These are phyloP conservation scores for Kockiozyma suomiensis DNA, from an alignment of 805 yeast genomes.

Conservation along the genomic window DNA sequence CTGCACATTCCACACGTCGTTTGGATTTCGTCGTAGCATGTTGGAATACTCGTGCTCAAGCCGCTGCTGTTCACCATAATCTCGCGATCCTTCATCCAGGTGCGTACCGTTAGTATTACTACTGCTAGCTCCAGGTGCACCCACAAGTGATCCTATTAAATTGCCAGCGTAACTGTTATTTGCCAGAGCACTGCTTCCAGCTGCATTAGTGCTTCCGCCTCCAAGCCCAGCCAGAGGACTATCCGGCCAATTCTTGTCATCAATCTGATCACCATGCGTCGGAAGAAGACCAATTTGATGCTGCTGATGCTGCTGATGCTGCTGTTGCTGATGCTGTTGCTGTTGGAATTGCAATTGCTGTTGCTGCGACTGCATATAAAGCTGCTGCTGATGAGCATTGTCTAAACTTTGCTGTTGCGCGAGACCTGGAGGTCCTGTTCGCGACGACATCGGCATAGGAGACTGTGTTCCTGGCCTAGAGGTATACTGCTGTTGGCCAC, in stretches of 20 bases:
- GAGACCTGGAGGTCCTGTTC: conserved; percentile 22
- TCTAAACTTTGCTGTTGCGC: conserved; percentile 7
- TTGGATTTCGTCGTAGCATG: conserved; percentile 9
- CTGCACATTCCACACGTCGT: conserved; percentile 5
- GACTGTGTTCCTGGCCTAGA: conserved; percentile 28
- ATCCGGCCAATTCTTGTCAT: conserved; percentile 18
- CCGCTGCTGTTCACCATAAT: conserved; percentile 15
- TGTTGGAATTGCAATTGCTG: conserved; percentile 9
- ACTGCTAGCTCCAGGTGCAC: conserved; percentile 1
- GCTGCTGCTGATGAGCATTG: conserved; percentile 15
- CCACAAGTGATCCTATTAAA: conserved; percentile 2
- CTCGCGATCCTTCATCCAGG: conserved; percentile 12
- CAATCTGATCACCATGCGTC: conserved; percentile 3
- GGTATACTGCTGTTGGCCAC: conserved; percentile 4
- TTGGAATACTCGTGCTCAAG: conserved; percentile 18
- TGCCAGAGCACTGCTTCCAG: background rate
- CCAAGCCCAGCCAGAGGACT: conserved; percentile 9
- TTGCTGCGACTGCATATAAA: conserved; percentile 13
- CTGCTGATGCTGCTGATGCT: conserved; percentile 17
- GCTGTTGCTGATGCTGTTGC: conserved; percentile 18
- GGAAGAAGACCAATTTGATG: conserved; percentile 13
- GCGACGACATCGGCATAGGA: conserved; percentile 23
- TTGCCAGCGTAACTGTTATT: background rate
- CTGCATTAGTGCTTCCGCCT: background rate
- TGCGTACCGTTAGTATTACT: conserved; percentile 2